Evolutionary conservation across 1,139 yeast genomes (phyloP).

Genomic region (Debaryomyces psychrophilus): DNA sequence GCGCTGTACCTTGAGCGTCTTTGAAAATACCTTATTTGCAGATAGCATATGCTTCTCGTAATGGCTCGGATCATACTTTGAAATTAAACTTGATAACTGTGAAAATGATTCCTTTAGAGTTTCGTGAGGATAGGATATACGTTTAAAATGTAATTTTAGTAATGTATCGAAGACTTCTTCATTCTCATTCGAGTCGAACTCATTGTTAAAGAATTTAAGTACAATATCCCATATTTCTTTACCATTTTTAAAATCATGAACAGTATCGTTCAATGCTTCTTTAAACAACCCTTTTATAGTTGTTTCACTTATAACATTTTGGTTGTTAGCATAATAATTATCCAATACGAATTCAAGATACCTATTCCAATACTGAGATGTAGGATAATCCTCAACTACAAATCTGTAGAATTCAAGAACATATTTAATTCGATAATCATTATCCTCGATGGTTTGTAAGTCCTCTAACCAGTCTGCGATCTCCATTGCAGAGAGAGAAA

Average conservation of each 20-base stretch:
- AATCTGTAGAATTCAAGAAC: constrained; percentile 24
- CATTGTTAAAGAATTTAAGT: constrained; percentile 18
- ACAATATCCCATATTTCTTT: constrained; percentile 38
- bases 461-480: constrained; percentile 32
- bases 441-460: constrained; percentile 22
- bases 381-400: constrained; percentile 23
- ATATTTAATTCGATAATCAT: constrained; percentile 11
- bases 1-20: constrained; percentile 30
- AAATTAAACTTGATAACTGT: constrained; percentile 47
- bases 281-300: constrained; percentile 20
- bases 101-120: constrained; percentile 45
- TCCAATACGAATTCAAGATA: constrained; percentile 20
- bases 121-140: constrained; percentile 48
- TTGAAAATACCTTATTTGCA: constrained; percentile 39
- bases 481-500: constrained; percentile 26
- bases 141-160: constrained; percentile 31
- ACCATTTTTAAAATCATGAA: constrained; percentile 39
- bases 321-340: constrained; percentile 4
- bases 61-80: constrained; percentile 26
- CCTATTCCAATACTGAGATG: constrained; percentile 24
- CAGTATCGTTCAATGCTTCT: constrained; percentile 31
- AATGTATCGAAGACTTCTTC: constrained; percentile 23
- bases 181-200: constrained; percentile 15
- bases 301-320: constrained; percentile 16
- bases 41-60: constrained; percentile 44